These are phyloP conservation scores for Tilletia walkeri DNA, from an alignment of 1,284 basidiomycete species.

Conservation along the genomic window DNA sequence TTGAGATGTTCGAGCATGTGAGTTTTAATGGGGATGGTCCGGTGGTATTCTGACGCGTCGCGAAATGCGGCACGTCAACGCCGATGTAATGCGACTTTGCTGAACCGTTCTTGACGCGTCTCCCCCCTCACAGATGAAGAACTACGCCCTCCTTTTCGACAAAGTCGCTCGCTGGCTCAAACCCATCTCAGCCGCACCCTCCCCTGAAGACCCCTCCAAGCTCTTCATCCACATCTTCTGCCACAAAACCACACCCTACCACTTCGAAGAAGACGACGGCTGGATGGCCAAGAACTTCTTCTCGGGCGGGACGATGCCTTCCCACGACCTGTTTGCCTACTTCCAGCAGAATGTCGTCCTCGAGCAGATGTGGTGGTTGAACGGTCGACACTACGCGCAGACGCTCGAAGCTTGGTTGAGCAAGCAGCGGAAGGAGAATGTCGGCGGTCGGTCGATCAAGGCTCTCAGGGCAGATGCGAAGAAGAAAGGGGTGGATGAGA, in stretches of 20 bases:
- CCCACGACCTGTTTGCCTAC: slow-evolving; percentile 66
- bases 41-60: no score
- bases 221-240: slow-evolving; percentile 77
- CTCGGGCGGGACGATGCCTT: slow-evolving; percentile 61
- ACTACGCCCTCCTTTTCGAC: slow-evolving; percentile 66
- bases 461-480: slow-evolving; percentile 32
- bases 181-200: slow-evolving; percentile 55
- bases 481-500: slow-evolving; percentile 45
- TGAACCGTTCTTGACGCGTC: neutral
- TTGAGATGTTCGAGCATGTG: slow-evolving; percentile 84
- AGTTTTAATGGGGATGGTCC: slow-evolving; percentile 43
- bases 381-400: slow-evolving; percentile 68
- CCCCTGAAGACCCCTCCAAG: slow-evolving; percentile 58
- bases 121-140: slow-evolving; percentile 35
- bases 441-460: slow-evolving; percentile 41
- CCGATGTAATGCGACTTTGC: no score
- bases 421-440: slow-evolving; percentile 67
- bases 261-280: slow-evolving; percentile 73
- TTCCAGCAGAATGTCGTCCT: slow-evolving; percentile 69
- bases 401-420: slow-evolving; percentile 72
- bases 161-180: slow-evolving; percentile 72
- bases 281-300: slow-evolving; percentile 72
- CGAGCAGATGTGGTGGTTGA: slow-evolving; percentile 61
- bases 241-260: slow-evolving; percentile 64
- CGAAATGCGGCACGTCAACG: no score